Conservation (phyloP, 768 basidiomycete species). For the Russula dissimulans region DNA sequence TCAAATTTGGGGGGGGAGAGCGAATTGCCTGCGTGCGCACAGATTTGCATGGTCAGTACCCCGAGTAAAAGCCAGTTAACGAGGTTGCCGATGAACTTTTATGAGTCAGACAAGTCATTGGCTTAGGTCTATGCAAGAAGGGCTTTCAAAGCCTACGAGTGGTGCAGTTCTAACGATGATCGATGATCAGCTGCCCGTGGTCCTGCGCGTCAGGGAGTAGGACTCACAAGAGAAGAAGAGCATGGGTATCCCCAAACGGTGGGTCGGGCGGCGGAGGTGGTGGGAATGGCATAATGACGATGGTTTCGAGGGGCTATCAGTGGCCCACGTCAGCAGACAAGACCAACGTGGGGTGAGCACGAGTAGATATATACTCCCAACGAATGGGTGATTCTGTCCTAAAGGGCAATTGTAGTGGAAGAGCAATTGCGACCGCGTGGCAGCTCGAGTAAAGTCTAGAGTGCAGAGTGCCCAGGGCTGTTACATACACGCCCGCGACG, state of each 20-base stretch:
- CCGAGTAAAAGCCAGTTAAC: neutral
- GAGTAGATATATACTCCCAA: no score
- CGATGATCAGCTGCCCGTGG: neutral
- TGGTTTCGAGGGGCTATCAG: no score
- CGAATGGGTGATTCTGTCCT: no score
- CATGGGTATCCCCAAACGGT: neutral
- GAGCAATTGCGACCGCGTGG: no score
- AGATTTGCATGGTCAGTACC: slow-evolving; percentile 1
- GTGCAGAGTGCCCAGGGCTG: no score
- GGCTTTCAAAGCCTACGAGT: neutral
- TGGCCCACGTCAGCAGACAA: no score
- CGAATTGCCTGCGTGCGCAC: neutral
- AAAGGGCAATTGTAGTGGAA: no score
- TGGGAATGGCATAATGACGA: neutral
- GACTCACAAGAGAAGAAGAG: neutral
- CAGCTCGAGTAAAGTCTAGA: no score
- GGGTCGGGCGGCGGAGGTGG: neutral
- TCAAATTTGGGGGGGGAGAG: neutral
- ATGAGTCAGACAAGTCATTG: neutral
- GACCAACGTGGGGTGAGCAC: no score
- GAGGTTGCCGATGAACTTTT: slow-evolving; percentile 2
- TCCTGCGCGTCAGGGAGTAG: neutral
- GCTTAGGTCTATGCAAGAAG: neutral
- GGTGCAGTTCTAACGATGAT: neutral
- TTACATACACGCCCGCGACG: no score